Evolutionary conservation across 306 rosid species (phyloP), one percentile per base, ranked within the genome.

Genomic region (Begonia loranthoides): DNA sequence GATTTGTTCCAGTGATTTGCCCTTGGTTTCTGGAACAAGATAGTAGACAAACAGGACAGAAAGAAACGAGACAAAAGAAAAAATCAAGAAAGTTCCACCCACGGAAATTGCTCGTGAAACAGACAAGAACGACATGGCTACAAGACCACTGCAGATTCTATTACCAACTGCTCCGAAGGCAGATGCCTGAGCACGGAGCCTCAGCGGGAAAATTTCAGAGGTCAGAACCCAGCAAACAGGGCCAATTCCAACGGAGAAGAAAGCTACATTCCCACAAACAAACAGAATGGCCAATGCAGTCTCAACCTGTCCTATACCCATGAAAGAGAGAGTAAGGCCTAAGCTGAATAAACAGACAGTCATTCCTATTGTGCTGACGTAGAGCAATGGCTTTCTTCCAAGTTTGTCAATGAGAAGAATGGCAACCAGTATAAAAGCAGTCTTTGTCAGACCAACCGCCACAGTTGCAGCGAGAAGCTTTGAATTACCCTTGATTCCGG

Each of bases 191-290:
- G 95, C 90, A 22, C 95, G 87, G 28, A 85, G 71, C 21, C 81
- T 65, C 33, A 89, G 60, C 62, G 97, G 97, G 71, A 84, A 89
- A 64, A 89, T 89, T 71, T 89, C 97, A 0, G 95, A 73, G 33
- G 95, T 73, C 66, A 85, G 33, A 66, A 89, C 97, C 97, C 97
- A 89, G 71, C 97, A 78, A 51, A 85, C 76, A 13, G 97, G 97
- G 15, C 97, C 95, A 9, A 89, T 57, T 64, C 97, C 97, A 46
- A 89, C 65, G 3, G 95, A 89, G 72, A 84, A 89, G 73, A 89
- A 89, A 51, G 95, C 97, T n/a, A 82, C 97, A 74, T 84, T 89
- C 43, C 94, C 97, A 49, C 93, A 81, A 46, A 89, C 79, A 34
- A 81, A 77, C 17, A 84, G 60, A 61, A 89, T 52, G 12, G 76